phyloP scores from a whole-genome alignment of 192 early-diverging fungal species.

The Rhizophagus clarus region DNA sequence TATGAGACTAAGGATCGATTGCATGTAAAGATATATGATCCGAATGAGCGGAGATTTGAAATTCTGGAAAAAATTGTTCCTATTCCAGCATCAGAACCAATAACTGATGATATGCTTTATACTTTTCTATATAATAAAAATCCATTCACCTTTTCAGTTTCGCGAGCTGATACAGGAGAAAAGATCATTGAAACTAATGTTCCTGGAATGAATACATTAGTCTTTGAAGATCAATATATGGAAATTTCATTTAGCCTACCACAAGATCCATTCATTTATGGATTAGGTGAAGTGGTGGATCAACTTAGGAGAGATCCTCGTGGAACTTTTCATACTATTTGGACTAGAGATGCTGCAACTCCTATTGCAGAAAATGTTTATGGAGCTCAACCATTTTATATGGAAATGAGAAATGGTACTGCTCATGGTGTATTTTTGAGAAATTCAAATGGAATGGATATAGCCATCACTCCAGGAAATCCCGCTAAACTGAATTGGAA shows the following conservation, averaged over 20 bases:
- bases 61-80: constrained; percentile 15
- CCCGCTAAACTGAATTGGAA: constrained; percentile 32
- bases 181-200: constrained; percentile 47
- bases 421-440: constrained; percentile 55
- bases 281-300: constrained; percentile 63
- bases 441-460: constrained; percentile 72
- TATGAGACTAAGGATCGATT: constrained; percentile 3
- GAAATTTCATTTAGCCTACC: constrained; percentile 56
- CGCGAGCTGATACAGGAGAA: constrained; percentile 40
- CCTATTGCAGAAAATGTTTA: constrained; percentile 44
- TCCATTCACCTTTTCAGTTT: constrained; percentile 49
- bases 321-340: constrained; percentile 20
- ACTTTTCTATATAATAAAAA: constrained; percentile 27
- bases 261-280: constrained; percentile 63
- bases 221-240: constrained; percentile 70
- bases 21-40: constrained; percentile 15
- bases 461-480: constrained; percentile 35
- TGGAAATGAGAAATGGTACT: constrained; percentile 58
- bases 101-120: neutral
- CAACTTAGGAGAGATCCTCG: constrained; percentile 38
- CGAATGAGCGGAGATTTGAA: neutral
- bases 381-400: constrained; percentile 65
- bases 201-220: constrained; percentile 31
- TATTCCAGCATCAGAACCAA: neutral
- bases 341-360: constrained; percentile 17